These are phyloP conservation scores for Camellia sinensis DNA, from an alignment of 148 eudicot genomes.

Conservation along the genomic window DNA sequence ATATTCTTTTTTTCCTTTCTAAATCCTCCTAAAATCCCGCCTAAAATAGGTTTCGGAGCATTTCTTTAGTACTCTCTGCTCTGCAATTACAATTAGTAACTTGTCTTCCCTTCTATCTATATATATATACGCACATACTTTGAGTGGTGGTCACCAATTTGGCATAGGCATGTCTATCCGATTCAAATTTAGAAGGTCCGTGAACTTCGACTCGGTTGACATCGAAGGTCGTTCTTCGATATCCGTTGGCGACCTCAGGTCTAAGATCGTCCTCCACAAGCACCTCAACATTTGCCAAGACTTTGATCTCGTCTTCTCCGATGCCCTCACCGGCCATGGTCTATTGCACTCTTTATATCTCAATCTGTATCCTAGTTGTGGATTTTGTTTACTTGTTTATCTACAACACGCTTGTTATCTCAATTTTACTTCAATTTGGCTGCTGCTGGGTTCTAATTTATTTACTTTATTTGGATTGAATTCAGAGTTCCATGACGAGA, in stretches of 20 bases:
- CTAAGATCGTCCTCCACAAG: slow-evolving; percentile 37
- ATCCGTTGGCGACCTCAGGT: slow-evolving; percentile 53
- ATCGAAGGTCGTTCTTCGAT: slow-evolving; percentile 43
- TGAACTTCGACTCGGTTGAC: slow-evolving; percentile 49
- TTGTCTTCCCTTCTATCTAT: not conserved
- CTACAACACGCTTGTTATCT: not conserved
- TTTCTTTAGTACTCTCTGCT: not conserved
- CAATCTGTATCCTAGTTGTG: not conserved
- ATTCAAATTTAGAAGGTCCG: slow-evolving; percentile 60
- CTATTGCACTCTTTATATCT: not conserved
- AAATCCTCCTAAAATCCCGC: too few relatives aligned
- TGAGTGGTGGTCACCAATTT: not conserved
- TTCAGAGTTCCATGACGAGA: slow-evolving; percentile 56
- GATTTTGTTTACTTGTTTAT: not conserved
- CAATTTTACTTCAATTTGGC: not conserved
- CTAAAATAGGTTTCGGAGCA: not conserved
- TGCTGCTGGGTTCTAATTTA: not conserved
- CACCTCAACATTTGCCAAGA: slow-evolving; percentile 43
- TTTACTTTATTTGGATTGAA: slow-evolving; percentile 15
- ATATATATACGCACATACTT: not conserved
- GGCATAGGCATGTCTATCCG: slow-evolving; percentile 40
- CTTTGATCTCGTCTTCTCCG: slow-evolving; percentile 58
- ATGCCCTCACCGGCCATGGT: slow-evolving; percentile 53
- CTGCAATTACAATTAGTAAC: too few relatives aligned
- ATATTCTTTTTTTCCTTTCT: too few relatives aligned